Evolutionary conservation across 345 rosid genomes (phyloP).

Genomic region (Salix purpurea): DNA sequence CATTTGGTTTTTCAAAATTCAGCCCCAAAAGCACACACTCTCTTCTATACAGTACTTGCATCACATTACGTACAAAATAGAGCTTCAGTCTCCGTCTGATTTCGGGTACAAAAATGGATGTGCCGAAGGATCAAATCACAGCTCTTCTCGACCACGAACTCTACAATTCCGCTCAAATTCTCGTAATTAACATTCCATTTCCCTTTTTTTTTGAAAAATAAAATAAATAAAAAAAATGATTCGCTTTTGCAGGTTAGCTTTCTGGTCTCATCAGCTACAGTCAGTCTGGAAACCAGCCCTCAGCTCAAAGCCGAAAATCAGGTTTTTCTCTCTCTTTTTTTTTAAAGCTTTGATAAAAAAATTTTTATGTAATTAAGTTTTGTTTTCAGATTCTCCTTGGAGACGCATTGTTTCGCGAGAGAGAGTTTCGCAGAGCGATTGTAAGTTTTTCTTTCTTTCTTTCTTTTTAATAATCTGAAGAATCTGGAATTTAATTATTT

Average conservation of each 20-base stretch:
- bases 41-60: not conserved
- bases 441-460: slow-evolving; percentile 38
- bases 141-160: slow-evolving; percentile 77
- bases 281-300: slow-evolving; percentile 65
- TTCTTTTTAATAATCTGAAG: not conserved
- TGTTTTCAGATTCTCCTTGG: slow-evolving; percentile 73
- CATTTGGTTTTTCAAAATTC: not conserved
- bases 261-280: slow-evolving; percentile 73
- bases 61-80: not conserved
- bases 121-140: slow-evolving; percentile 75
- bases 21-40: not conserved
- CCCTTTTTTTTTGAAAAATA: slow-evolving; percentile 5
- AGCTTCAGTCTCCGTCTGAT: not conserved
- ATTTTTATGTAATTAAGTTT: not conserved
- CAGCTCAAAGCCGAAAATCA: slow-evolving; percentile 88
- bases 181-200: slow-evolving; percentile 34
- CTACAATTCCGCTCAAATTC: slow-evolving; percentile 73
- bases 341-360: not conserved
- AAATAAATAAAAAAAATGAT: not conserved
- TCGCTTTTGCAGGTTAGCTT: slow-evolving; percentile 59
- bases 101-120: slow-evolving; percentile 49
- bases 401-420: slow-evolving; percentile 74
- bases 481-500: not conserved
- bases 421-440: slow-evolving; percentile 81
- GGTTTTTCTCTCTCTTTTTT: slow-evolving; percentile 28